phyloP scores from a whole-genome alignment of 257 asterid genomes.

The Henckelia pumila region DNA sequence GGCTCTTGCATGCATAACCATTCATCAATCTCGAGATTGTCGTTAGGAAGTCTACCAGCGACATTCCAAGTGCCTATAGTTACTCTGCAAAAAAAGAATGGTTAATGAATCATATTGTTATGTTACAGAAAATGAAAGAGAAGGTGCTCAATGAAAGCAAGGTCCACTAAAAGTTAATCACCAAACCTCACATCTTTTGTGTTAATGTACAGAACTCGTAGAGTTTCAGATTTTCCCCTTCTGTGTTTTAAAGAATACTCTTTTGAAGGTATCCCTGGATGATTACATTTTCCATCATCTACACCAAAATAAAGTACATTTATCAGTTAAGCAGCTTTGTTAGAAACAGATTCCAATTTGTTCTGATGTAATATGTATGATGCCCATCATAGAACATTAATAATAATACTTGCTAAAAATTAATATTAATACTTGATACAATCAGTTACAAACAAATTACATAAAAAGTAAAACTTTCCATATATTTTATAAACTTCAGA shows the following conservation, averaged over 20 bases:
- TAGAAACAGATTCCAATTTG: background rate
- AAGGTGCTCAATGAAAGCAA: background rate
- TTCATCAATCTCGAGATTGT: constrained; percentile 73
- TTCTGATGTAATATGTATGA: background rate
- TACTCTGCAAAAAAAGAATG: constrained; percentile 43
- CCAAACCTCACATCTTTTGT: constrained; percentile 93
- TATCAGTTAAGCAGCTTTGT: background rate
- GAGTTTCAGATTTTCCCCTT: constrained; percentile 92
- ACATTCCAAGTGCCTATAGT: constrained; percentile 91
- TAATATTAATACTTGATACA: no score
- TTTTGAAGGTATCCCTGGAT: constrained; percentile 45
- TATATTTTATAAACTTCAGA: no score
- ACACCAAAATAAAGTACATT: background rate
- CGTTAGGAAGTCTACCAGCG: constrained; percentile 74
- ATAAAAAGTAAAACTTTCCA: no score
- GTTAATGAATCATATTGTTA: background rate
- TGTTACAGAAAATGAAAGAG: background rate
- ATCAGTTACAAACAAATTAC: no score
- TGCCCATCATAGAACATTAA: background rate
- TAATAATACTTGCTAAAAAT: no score
- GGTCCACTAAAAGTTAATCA: background rate
- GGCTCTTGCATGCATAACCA: constrained; percentile 86
- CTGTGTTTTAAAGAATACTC: constrained; percentile 49
- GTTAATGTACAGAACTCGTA: constrained; percentile 71
- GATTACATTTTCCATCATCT: constrained; percentile 21